Evolutionary conservation across 2,329 filamentous ascomycete genomes (phyloP), one percentile per base, ranked within the genome.

Genomic region (Cladosporium velox): DNA sequence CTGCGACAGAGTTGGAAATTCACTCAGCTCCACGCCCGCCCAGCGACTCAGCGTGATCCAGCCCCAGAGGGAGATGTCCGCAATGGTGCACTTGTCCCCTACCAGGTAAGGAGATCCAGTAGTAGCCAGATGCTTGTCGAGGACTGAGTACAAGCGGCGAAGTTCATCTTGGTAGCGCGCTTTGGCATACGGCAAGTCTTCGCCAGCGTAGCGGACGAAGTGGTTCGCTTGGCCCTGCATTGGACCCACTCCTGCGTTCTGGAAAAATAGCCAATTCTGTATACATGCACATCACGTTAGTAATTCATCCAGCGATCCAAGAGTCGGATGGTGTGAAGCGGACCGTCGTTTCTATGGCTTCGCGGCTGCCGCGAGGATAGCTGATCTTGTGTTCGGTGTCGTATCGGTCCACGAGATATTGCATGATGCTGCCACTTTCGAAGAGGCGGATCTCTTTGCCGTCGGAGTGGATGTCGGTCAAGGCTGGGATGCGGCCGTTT

Each of bases 181-280:
- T 62, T 94, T 87, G 67, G 89, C 91, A 76, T 96, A 96, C 74
- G 89, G 83, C 72, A 95, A 93, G 76, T 85, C 88, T 75, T 92
- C 89, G 10, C 91, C 90, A 1, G 91, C 91, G 74, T 95, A 94
- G 65, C 65, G 59, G 1, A 54, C 81, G 78, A 96, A 96, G 78
- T 96, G 91, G 78, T 94, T 92, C 64, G 91, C 85, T 77, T 94
- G 91, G 51, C 76, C 90, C 74, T 94, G 91, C 91, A 93, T 94
- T 0, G 91, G 91, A 0, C 73, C 74, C 35, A 76, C 72, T 3
- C 72, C 72, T 34, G 64, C 65, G 26, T 74, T 67, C 51, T 75
- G 72, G 65, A 73, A 75, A n/a, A 66, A 57, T 3, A 75, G 64
- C 67, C 67, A 76, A 55, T 73, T 71, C 63, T 63, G 60, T 41